A percentile compares a stretch with the other conserved stretches of the same genome.
phyloP scores from a whole-genome alignment of 1,284 basidiomycete species.

The Megacollybia platyphylla region DNA sequence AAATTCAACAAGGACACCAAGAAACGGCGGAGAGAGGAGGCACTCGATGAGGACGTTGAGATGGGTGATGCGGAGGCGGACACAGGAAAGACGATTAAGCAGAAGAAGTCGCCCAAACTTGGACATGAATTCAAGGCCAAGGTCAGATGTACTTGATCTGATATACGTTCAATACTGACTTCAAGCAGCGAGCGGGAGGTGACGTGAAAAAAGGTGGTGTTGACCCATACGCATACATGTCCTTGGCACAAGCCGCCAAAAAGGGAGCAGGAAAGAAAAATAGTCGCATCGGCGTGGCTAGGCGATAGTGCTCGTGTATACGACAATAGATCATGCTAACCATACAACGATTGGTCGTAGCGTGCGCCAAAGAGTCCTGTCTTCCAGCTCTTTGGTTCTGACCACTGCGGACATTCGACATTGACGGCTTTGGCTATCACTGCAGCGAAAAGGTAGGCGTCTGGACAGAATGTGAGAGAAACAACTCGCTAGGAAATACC shows the following conservation, averaged over 20 bases:
- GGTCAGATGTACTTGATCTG: conserved; percentile 21
- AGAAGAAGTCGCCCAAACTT: conserved; percentile 51
- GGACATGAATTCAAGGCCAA: conserved; percentile 89
- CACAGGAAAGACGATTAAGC: conserved; percentile 31
- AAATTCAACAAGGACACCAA: conserved; percentile 98
- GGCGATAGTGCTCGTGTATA: conserved; percentile 8
- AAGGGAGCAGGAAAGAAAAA: conserved; percentile 33
- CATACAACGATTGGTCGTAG: conserved; percentile 59
- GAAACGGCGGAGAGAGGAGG: conserved; percentile 61
- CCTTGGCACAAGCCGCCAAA: conserved; percentile 75
- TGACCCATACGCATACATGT: conserved; percentile 89
- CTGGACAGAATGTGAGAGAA: conserved; percentile 12
- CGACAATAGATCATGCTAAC: conserved; percentile 10
- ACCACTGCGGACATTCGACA: conserved; percentile 29
- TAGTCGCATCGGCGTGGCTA: conserved; percentile 34
- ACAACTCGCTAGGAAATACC: too few species aligned
- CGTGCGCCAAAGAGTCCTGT: conserved; percentile 62
- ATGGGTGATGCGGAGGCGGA: conserved; percentile 44
- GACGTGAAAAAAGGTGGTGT: conserved; percentile 81
- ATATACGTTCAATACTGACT: background rate
- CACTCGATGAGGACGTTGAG: conserved; percentile 55
- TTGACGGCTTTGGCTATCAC: conserved; percentile 37
- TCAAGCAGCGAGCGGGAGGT: conserved; percentile 73
- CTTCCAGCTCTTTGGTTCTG: conserved; percentile 50
- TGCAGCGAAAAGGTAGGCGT: conserved; percentile 52